Percentiles rank a stretch among this genome's conserved stretches.
phyloP scores from a whole-genome alignment of 805 yeast species.

The Debaryomyces prosopidis region DNA sequence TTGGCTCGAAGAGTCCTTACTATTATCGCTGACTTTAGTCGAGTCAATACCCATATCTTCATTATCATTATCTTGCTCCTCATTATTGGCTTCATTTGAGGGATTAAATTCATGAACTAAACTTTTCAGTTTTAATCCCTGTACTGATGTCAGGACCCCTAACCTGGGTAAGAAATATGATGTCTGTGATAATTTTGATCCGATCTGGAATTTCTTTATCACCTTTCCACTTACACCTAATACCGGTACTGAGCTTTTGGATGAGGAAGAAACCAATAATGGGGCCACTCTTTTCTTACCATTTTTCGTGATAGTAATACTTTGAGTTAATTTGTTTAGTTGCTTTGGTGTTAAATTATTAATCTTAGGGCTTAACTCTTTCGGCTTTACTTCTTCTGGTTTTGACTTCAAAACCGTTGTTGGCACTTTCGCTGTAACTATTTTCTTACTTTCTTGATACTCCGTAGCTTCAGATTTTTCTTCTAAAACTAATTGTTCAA shows the following conservation, averaged over 20 bases:
- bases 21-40: conserved; percentile 13
- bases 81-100: conserved; percentile 14
- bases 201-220: conserved; percentile 9
- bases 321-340: conserved; percentile 28
- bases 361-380: conserved; percentile 7
- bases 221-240: conserved; percentile 10
- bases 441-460: conserved; percentile 25
- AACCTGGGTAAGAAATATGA: conserved; percentile 56
- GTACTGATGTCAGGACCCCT: conserved; percentile 65
- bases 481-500: conserved; percentile 73
- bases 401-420: background rate
- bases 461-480: conserved; percentile 46
- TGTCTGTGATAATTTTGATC: conserved; percentile 42
- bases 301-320: conserved; percentile 66
- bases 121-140: conserved; percentile 45
- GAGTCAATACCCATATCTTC: conserved; percentile 46
- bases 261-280: conserved; percentile 52
- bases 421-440: background rate
- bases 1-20: conserved; percentile 8
- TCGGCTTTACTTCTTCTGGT: conserved; percentile 17
- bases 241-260: conserved; percentile 15
- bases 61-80: conserved; percentile 45
- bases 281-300: conserved; percentile 81
- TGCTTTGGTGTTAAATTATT: conserved; percentile 9
- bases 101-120: conserved; percentile 13